Evolutionary conservation across 441 rosid genomes (phyloP).

Genomic region (Jatropha podagrica): DNA sequence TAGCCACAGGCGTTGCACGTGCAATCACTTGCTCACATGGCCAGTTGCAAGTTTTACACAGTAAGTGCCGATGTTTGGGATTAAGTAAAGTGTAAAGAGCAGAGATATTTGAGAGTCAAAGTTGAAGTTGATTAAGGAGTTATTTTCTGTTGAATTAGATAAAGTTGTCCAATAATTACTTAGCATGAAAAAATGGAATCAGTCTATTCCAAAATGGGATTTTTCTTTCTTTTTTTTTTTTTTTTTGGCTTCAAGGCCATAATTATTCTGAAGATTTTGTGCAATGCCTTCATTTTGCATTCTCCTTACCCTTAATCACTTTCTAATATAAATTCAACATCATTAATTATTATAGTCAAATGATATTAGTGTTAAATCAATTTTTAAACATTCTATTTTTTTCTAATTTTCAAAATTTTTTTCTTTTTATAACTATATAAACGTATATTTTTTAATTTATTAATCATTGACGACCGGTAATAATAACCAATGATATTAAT

Average conservation of each 20-base stretch:
- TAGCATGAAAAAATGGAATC: not conserved
- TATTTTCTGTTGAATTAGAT: slow-evolving; percentile 10
- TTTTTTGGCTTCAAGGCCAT: not conserved
- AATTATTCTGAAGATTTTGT: not conserved
- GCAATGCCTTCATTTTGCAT: not conserved
- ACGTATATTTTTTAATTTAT: too few relatives aligned
- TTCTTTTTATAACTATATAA: not conserved
- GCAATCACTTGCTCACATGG: slow-evolving; percentile 7
- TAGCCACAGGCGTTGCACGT: not conserved
- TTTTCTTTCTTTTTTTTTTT: not conserved
- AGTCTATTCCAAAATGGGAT: not conserved
- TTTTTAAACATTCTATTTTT: too few relatives aligned
- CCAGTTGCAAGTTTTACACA: slow-evolving; percentile 15
- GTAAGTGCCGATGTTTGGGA: not conserved
- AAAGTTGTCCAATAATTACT: slow-evolving; percentile 9
- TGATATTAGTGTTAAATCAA: too few relatives aligned
- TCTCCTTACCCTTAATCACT: not conserved
- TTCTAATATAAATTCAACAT: not conserved
- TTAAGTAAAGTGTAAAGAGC: not conserved
- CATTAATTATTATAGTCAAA: too few relatives aligned
- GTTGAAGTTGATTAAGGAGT: not conserved
- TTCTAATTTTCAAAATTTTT: too few relatives aligned
- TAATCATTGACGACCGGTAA: too few relatives aligned
- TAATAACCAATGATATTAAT: too few relatives aligned
- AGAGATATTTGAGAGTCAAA: not conserved